phyloP scores from a whole-genome alignment of 495 filamentous ascomycete genomes.

The Aspergillus hancockii region DNA sequence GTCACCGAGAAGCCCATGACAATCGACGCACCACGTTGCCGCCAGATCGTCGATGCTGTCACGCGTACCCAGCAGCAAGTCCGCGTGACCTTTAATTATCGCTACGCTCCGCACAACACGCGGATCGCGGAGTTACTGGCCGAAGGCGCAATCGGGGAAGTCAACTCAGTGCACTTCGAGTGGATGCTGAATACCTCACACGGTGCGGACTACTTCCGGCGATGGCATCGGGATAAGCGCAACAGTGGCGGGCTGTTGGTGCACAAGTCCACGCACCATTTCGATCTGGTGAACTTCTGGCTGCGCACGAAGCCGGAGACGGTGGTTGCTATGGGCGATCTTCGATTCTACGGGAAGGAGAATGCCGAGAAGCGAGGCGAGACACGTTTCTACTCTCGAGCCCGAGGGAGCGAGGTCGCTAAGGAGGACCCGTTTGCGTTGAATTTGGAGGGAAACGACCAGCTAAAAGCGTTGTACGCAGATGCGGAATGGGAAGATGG shows the following conservation, averaged over 20 bases:
- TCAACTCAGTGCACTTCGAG: slow-evolving; percentile 59
- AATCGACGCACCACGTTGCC: slow-evolving; percentile 54
- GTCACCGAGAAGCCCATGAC: slow-evolving; percentile 64
- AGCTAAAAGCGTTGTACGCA: slow-evolving; percentile 55
- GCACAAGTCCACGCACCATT: slow-evolving; percentile 39
- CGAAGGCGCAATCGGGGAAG: slow-evolving; percentile 51
- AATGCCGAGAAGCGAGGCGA: slow-evolving; percentile 35
- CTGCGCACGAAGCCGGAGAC: slow-evolving; percentile 25
- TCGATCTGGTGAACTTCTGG: slow-evolving; percentile 40
- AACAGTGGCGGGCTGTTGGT: slow-evolving; percentile 55
- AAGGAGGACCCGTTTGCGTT: slow-evolving; percentile 47
- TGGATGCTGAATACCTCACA: slow-evolving; percentile 61
- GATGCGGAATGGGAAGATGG: slow-evolving; percentile 61
- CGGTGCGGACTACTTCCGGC: slow-evolving; percentile 62
- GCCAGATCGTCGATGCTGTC: slow-evolving; percentile 40
- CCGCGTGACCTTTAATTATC: slow-evolving; percentile 37
- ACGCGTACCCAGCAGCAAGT: slow-evolving; percentile 27
- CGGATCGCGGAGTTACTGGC: slow-evolving; percentile 42
- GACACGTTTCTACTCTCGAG: slow-evolving; percentile 32
- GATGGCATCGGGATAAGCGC: slow-evolving; percentile 60
- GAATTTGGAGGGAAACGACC: slow-evolving; percentile 47
- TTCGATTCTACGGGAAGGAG: slow-evolving; percentile 37
- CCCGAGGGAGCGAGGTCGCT: slow-evolving; percentile 29
- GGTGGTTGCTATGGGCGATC: slow-evolving; percentile 34
- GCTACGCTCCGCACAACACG: slow-evolving; percentile 40